Conservation (phyloP, 2,329 filamentous ascomycete species). For the Claviceps sp. region DNA sequence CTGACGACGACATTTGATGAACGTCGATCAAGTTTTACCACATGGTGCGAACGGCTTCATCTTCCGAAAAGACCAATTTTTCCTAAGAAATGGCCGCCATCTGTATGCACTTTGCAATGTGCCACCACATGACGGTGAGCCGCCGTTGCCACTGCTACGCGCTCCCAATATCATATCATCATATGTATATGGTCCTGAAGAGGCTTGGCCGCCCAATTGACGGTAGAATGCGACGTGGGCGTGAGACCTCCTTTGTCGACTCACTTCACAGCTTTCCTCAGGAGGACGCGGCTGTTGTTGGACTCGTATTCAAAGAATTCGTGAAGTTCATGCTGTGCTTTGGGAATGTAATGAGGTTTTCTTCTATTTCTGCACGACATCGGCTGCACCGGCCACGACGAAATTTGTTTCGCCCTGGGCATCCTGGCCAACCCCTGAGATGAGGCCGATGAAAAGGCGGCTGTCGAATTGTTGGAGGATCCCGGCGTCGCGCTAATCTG, state of each 20-base stretch:
- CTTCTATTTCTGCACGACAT: neutral
- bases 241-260: neutral
- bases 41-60: too few species aligned
- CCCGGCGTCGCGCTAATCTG: slow-evolving; percentile 1
- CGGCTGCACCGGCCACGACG: neutral
- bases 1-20: neutral
- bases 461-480: neutral
- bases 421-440: neutral
- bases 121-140: slow-evolving; percentile 2
- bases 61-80: too few species aligned
- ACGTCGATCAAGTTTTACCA: too few species aligned
- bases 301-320: neutral
- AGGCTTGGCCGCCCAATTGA: neutral
- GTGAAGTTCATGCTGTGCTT: neutral
- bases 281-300: neutral
- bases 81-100: neutral
- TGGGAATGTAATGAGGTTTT: neutral
- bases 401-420: neutral
- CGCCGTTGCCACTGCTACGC: neutral
- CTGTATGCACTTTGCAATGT: neutral
- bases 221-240: neutral
- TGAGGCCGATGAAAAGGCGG: neutral
- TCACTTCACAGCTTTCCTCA: neutral
- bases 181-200: neutral
- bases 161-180: neutral